Conservation (phyloP, 2,329 filamentous ascomycete genomes). For the Aspergillus pseudoglaucus region DNA sequence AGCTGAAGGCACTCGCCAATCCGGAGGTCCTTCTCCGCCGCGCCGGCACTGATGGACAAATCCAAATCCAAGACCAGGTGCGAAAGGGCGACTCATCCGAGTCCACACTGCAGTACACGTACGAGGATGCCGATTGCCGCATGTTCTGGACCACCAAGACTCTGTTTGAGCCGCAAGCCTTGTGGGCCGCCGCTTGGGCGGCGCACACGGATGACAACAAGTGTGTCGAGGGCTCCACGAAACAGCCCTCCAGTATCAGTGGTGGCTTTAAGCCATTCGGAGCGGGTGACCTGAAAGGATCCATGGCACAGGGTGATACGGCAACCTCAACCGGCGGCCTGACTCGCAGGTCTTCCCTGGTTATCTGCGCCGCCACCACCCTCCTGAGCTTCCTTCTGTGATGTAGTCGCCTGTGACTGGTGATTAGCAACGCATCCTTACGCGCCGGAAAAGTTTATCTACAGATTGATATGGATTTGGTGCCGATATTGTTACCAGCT, state of each 20-base stretch:
- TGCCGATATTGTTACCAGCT: no score
- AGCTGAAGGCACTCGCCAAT: not conserved
- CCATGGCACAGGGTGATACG: no score
- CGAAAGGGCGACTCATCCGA: conserved; percentile 32
- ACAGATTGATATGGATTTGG: no score
- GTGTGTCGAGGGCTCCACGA: conserved; percentile 9
- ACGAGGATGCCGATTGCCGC: conserved; percentile 54
- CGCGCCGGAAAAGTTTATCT: no score
- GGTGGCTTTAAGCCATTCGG: conserved; percentile 1
- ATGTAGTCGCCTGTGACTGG: no score
- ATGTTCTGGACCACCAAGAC: conserved; percentile 52
- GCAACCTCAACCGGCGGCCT: no score
- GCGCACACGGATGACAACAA: conserved; percentile 4
- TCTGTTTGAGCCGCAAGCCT: conserved; percentile 42
- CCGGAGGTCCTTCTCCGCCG: conserved; percentile 1
- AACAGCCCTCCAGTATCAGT: conserved; percentile 6
- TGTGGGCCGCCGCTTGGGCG: conserved; percentile 42
- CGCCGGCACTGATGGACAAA: conserved; percentile 15
- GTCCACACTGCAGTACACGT: conserved; percentile 51
- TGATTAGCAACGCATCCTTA: no score
- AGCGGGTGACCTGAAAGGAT: no score
- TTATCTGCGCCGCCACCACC: no score
- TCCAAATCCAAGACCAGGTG: conserved; percentile 40
- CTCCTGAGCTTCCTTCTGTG: no score
- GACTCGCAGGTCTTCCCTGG: no score